These are phyloP conservation scores for Chimonanthus salicifolius DNA, from an alignment of 164 flowering plant species.

Conservation along the genomic window DNA sequence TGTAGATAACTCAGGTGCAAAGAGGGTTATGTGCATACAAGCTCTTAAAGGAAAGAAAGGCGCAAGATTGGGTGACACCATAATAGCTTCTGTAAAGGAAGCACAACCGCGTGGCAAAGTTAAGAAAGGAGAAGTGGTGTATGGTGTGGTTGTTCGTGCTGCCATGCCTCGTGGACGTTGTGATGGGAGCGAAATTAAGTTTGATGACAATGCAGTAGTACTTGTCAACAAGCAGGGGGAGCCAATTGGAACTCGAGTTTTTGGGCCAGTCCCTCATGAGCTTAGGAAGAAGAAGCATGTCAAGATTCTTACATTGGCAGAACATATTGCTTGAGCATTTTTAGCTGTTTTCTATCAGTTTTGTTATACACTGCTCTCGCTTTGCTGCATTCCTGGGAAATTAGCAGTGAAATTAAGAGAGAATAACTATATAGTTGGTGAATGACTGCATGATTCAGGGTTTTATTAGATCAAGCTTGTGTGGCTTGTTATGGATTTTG, in stretches of 20 bases:
- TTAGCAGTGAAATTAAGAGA: not conserved
- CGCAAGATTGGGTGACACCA: slow-evolving; percentile 84
- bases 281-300: slow-evolving; percentile 78
- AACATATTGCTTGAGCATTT: slow-evolving; percentile 46
- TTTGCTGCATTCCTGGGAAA: not conserved
- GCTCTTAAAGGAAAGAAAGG: slow-evolving; percentile 74
- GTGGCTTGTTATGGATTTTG: too few relatives aligned
- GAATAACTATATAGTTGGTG: too few relatives aligned
- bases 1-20: slow-evolving; percentile 91
- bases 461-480: too few relatives aligned
- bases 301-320: slow-evolving; percentile 75
- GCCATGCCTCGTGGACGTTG: slow-evolving; percentile 80
- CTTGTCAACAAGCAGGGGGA: slow-evolving; percentile 83
- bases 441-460: too few relatives aligned
- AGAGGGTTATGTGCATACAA: slow-evolving; percentile 78
- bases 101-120: slow-evolving; percentile 82
- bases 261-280: slow-evolving; percentile 92
- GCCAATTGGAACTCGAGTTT: slow-evolving; percentile 78
- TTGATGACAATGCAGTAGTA: slow-evolving; percentile 92
- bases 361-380: not conserved
- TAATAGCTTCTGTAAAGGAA: slow-evolving; percentile 85
- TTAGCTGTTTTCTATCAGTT: not conserved
- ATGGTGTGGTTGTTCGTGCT: slow-evolving; percentile 88
- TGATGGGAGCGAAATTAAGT: slow-evolving; percentile 84
- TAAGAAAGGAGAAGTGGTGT: slow-evolving; percentile 58